Conservation (phyloP, 495 filamentous ascomycete species). For the Trypethelium eluteriae region DNA sequence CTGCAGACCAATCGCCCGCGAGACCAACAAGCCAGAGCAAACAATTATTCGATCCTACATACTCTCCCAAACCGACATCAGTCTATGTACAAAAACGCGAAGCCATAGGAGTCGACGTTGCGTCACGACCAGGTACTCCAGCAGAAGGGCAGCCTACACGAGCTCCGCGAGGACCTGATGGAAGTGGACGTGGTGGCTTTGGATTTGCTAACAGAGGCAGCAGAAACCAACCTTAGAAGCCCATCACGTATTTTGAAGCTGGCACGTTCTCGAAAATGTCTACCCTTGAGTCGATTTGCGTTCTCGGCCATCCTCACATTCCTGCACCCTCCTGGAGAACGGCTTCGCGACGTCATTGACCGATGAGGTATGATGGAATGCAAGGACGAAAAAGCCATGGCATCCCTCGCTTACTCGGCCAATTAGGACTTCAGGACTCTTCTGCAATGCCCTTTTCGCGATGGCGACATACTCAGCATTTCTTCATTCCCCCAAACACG, state of each 20-base stretch:
- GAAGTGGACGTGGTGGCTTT: conserved; percentile 66
- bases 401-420: neutral
- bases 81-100: conserved; percentile 45
- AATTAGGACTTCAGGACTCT: neutral
- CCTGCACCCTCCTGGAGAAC: neutral
- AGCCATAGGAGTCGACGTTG: conserved; percentile 41
- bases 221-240: conserved; percentile 25
- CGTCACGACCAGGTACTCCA: conserved; percentile 24
- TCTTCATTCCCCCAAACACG: neutral
- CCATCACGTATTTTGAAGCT: too few relatives aligned
- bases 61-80: conserved; percentile 52
- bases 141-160: conserved; percentile 53
- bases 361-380: neutral
- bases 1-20: conserved; percentile 38
- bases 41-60: conserved; percentile 69
- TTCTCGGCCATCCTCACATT: neutral
- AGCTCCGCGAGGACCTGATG: conserved; percentile 65
- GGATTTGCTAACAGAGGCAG: conserved; percentile 53
- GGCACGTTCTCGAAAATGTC: neutral
- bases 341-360: neutral
- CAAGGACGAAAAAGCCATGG: neutral
- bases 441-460: neutral
- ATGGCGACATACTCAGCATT: neutral
- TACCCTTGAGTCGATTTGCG: neutral
- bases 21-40: conserved; percentile 33